Evolutionary conservation across 352 stramenopile species (phyloP).

Genomic region (Pythium pyrilobum): DNA sequence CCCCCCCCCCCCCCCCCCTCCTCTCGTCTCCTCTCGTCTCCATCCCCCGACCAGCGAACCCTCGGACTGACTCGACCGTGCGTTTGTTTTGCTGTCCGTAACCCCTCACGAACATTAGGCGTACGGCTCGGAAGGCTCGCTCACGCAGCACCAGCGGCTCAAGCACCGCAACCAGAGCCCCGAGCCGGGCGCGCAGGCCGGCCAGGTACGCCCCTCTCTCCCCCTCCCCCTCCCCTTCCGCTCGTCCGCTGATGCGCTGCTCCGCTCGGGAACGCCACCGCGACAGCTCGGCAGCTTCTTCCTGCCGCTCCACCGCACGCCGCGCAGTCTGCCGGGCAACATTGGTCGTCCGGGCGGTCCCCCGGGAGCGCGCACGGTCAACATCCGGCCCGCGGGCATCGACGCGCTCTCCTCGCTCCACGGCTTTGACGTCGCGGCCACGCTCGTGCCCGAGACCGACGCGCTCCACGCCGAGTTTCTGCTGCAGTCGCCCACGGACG

Average conservation of each 20-base stretch:
- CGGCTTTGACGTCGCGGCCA: conserved; percentile 7
- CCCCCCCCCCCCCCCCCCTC: no score
- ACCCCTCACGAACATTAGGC: no score
- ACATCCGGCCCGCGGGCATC: conserved; percentile 51
- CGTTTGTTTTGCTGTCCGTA: neutral
- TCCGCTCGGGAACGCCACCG: neutral
- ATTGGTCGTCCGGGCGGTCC: conserved; percentile 1
- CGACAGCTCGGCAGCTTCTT: conserved; percentile 42
- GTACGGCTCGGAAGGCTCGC: conserved; percentile 73
- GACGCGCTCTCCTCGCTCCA: conserved; percentile 17
- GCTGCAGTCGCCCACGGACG: conserved; percentile 6
- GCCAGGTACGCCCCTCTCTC: conserved; percentile 5
- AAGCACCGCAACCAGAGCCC: conserved; percentile 50
- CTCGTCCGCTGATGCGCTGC: neutral
- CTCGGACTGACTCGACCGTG: neutral
- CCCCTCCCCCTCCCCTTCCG: neutral
- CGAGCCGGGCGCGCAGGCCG: conserved; percentile 16
- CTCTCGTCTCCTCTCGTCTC: no score
- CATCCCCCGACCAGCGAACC: no score
- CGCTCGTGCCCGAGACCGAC: conserved; percentile 18
- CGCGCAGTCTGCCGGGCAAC: conserved; percentile 7
- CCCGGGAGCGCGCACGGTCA: conserved; percentile 28
- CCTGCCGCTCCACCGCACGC: conserved; percentile 38
- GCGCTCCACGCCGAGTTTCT: conserved; percentile 5
- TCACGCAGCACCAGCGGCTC: conserved; percentile 75